These are phyloP conservation scores for Draba incana DNA, from an alignment of 345 rosid species.

Conservation along the genomic window DNA sequence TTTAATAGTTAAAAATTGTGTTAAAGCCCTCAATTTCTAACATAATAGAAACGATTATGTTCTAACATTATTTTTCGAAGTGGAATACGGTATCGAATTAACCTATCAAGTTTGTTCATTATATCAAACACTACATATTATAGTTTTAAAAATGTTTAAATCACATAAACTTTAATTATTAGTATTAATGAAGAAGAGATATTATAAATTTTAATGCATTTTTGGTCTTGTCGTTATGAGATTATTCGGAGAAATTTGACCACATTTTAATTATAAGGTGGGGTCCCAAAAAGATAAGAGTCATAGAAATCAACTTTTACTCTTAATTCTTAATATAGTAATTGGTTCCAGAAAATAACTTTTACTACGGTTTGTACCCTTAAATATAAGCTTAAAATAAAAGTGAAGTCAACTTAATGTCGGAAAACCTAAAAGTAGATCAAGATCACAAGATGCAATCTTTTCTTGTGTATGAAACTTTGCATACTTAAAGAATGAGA, in stretches of 20 bases:
- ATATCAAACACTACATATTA: no score
- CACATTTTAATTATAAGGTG: neutral
- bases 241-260: slow-evolving; percentile 3
- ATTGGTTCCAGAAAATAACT: slow-evolving; percentile 14
- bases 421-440: neutral
- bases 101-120: no score
- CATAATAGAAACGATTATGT: no score
- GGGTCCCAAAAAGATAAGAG: slow-evolving; percentile 5
- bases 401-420: slow-evolving; percentile 14
- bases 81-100: no score
- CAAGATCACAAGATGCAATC: slow-evolving; percentile 8
- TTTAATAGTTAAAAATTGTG: no score
- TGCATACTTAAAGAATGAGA: slow-evolving; percentile 8
- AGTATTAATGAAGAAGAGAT: neutral
- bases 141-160: no score
- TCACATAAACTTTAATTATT: no score
- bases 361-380: slow-evolving; percentile 16
- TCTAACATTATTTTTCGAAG: no score
- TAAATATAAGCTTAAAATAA: slow-evolving; percentile 11
- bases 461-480: slow-evolving; percentile 24
- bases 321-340: neutral
- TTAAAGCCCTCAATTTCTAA: no score
- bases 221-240: neutral
- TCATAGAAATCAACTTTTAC: neutral
- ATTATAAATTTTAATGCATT: neutral